Evolutionary conservation across 2,329 filamentous ascomycete genomes (phyloP), one percentile per base, ranked within the genome.

Genomic region (Waltergamsia citrina): DNA sequence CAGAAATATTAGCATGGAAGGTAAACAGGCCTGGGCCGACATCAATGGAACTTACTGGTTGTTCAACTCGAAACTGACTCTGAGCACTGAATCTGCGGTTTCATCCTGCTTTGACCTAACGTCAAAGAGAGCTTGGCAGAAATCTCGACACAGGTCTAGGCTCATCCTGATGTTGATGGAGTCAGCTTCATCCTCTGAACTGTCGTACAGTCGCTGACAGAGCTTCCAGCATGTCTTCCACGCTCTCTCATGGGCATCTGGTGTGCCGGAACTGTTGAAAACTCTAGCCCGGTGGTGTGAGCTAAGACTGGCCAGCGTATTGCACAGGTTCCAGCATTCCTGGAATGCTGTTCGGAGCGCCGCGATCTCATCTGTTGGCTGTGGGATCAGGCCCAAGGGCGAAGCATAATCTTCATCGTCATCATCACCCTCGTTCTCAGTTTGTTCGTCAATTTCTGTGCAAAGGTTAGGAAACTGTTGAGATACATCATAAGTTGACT

Each of bases 141-240:
- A 94, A 43, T 94, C 85, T 16, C 87, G 79, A 53, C 87, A 94
- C 5, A 94, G 65, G 52, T 94, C 87, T 24, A 95, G 62, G 2
- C 85, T 93, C 15, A 78, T 75, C 37, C 74, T 71, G 28, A 88
- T 77, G 40, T 81, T 78, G 21, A 74, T 72, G n/a, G 59, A 59
- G 34, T 78, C 73, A 21, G 76, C 66, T 34, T 80, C 71, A 42
- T 87, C 80, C 36, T 90, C 78, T 33, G 80, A 73, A 43, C 81
- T 85, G 40, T 87, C 76, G 52, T 95, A 95, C 4, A 96, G 70
- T 38, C 83, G 81, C 52, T 94, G 85, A 51, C 88, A 96, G 17
- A 96, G 65, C 46, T 81, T 83, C 90, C 88, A 96, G 59, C 88
- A 96, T 41, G 82, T 84, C 54, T 84, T 86, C 90, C 88, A 95